Evolutionary conservation across 2,329 filamentous ascomycete species (phyloP).

Genomic region (Teratosphaeria nubilosa): DNA sequence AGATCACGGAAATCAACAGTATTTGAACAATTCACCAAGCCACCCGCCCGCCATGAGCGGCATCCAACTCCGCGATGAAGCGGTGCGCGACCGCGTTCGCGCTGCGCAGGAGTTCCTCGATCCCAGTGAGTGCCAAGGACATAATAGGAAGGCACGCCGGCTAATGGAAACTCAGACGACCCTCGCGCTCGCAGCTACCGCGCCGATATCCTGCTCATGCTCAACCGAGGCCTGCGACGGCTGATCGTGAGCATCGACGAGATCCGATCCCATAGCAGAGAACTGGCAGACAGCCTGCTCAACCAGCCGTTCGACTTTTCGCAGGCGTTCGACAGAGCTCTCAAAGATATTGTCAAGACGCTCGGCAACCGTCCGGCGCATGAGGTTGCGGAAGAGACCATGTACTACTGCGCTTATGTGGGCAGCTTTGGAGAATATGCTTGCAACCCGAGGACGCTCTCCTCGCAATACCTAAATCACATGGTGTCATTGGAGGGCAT

Average conservation of each 20-base stretch:
- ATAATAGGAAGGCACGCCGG: neutral
- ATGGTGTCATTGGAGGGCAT: constrained; percentile 98
- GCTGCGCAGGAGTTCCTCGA: constrained; percentile 89
- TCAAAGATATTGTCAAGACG: constrained; percentile 79
- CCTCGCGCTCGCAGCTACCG: constrained; percentile 63
- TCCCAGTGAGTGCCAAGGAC: constrained; percentile 54
- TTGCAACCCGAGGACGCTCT: constrained; percentile 87
- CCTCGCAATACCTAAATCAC: constrained; percentile 80
- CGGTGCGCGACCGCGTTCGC: constrained; percentile 70
- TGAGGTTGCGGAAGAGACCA: constrained; percentile 64
- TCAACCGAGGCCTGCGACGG: constrained; percentile 50
- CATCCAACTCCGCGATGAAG: constrained; percentile 72
- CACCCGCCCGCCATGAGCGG: constrained; percentile 50
- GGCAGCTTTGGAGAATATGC: constrained; percentile 92
- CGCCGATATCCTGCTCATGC: constrained; percentile 73
- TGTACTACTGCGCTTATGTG: constrained; percentile 93
- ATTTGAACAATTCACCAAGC: neutral
- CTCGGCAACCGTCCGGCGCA: constrained; percentile 64
- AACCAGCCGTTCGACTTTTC: constrained; percentile 80
- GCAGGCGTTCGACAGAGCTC: constrained; percentile 77
- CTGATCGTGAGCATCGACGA: constrained; percentile 66
- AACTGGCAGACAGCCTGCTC: constrained; percentile 71
- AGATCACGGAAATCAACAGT: neutral
- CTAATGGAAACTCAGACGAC: constrained; percentile 36
- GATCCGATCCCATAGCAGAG: constrained; percentile 74